Conservation (phyloP, 768 basidiomycete species). For the Megacollybia marginata region DNA sequence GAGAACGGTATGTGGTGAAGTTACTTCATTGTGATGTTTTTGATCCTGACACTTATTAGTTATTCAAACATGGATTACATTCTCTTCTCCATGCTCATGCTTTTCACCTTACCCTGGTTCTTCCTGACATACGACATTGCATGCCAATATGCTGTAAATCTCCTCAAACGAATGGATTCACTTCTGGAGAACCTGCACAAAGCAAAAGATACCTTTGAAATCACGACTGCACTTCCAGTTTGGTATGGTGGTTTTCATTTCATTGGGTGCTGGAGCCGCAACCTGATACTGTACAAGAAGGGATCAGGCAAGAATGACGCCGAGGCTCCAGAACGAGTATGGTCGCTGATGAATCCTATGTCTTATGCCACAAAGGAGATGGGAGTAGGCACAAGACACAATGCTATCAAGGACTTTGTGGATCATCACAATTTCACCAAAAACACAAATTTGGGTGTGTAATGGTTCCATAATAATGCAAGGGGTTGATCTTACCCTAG, state of each 20-base stretch:
- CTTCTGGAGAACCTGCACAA: background rate
- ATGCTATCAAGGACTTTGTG: constrained; percentile 18
- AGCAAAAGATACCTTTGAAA: background rate
- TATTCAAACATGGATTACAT: constrained; percentile 19
- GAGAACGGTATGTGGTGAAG: constrained; percentile 13
- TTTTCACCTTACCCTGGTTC: background rate
- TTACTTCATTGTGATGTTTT: background rate
- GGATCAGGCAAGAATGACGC: constrained; percentile 10
- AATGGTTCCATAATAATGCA: background rate
- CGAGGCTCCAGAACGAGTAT: constrained; percentile 7
- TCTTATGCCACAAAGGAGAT: constrained; percentile 23
- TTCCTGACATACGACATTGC: constrained; percentile 17
- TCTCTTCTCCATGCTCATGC: constrained; percentile 5
- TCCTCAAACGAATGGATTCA: background rate
- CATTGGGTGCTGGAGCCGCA: constrained; percentile 5
- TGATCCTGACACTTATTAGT: constrained; percentile 1
- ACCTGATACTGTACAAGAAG: constrained; percentile 8
- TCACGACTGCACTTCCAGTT: constrained; percentile 5
- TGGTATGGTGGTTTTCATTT: constrained; percentile 14
- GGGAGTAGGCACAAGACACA: constrained; percentile 15
- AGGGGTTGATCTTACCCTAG: background rate
- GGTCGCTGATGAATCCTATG: constrained; percentile 18
- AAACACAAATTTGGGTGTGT: constrained; percentile 4
- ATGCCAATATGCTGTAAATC: constrained; percentile 13
- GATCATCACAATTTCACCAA: constrained; percentile 12